These are phyloP conservation scores for Lasiodiplodia citricola DNA, from an alignment of 2,329 filamentous ascomycete species.

Conservation along the genomic window DNA sequence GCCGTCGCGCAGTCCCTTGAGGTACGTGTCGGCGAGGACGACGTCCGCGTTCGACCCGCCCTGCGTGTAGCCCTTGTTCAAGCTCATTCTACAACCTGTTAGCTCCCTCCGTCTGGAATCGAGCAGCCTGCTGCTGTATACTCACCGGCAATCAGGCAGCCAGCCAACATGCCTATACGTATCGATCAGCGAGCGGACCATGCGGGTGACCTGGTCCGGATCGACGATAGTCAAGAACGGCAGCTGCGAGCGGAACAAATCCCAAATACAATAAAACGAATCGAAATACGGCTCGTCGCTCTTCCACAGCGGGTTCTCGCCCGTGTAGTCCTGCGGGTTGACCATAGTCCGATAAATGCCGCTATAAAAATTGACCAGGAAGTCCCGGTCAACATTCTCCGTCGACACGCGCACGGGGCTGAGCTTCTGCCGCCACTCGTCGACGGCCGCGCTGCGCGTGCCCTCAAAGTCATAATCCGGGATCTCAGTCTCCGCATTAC, in stretches of 20 bases:
- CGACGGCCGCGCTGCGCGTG: constrained; percentile 48
- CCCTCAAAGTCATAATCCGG: constrained; percentile 67
- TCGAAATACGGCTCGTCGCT: constrained; percentile 51
- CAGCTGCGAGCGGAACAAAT: constrained; percentile 55
- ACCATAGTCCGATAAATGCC: constrained; percentile 50
- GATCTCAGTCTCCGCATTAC: constrained; percentile 69
- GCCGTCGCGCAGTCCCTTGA: constrained; percentile 65
- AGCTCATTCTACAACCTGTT: constrained; percentile 56
- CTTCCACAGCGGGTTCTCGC: constrained; percentile 51
- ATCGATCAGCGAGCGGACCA: constrained; percentile 66
- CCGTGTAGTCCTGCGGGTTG: constrained; percentile 52
- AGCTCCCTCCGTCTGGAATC: neutral
- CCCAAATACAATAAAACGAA: constrained; percentile 65
- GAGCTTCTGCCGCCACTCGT: constrained; percentile 46
- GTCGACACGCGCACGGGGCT: constrained; percentile 42
- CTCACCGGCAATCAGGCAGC: constrained; percentile 61
- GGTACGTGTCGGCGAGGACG: constrained; percentile 68
- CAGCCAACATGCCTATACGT: constrained; percentile 73
- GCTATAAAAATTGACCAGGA: constrained; percentile 49
- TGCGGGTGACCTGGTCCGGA: constrained; percentile 64
- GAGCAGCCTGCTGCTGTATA: neutral
- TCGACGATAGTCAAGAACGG: constrained; percentile 71
- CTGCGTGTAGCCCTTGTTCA: constrained; percentile 74
- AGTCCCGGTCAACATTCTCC: constrained; percentile 40
- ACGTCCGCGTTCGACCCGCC: constrained; percentile 77